Percentiles rank a stretch among this genome's conserved stretches.
Evolutionary conservation across 2,329 filamentous ascomycete species (phyloP).

Genomic region (Plenodomus tracheiphilus): DNA sequence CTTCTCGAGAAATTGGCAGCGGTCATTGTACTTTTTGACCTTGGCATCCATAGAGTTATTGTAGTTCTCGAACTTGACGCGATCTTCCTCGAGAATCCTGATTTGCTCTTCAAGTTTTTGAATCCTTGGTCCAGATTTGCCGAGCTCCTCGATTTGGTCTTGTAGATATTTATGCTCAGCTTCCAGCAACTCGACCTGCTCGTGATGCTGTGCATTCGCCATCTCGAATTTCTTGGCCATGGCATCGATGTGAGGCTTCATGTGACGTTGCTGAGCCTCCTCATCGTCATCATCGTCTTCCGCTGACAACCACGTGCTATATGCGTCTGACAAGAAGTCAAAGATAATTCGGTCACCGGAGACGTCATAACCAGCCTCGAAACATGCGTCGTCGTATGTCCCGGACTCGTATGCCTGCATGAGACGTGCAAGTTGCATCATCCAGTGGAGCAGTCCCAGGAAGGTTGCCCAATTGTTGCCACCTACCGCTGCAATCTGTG

Average conservation of each 20-base stretch:
- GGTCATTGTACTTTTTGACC: conserved; percentile 83
- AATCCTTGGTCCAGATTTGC: conserved; percentile 83
- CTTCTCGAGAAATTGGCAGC: conserved; percentile 80
- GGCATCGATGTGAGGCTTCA: conserved; percentile 80
- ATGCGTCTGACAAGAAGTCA: conserved; percentile 85
- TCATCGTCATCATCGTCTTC: conserved; percentile 75
- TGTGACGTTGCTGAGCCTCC: conserved; percentile 67
- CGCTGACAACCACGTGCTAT: conserved; percentile 90
- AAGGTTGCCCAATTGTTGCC: conserved; percentile 98
- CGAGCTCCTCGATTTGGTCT: conserved; percentile 85
- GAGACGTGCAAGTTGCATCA: conserved; percentile 97
- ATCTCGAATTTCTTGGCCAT: conserved; percentile 89
- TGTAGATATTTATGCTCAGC: conserved; percentile 79
- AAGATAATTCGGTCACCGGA: conserved; percentile 92
- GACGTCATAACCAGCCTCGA: conserved; percentile 85
- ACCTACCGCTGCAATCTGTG: conserved; percentile 90
- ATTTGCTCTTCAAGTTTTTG: conserved; percentile 85
- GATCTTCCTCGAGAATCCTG: conserved; percentile 92
- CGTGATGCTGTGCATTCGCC: conserved; percentile 80
- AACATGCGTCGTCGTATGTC: conserved; percentile 86
- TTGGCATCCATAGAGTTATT: conserved; percentile 82
- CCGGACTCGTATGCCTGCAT: conserved; percentile 79
- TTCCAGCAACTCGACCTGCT: conserved; percentile 83
- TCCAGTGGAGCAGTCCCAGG: conserved; percentile 92
- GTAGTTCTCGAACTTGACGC: conserved; percentile 92